A percentile compares a stretch with the other conserved stretches of the same genome.
These are phyloP conservation scores for Kockiozyma suomiensis DNA, from an alignment of 805 yeast genomes.

Conservation along the genomic window DNA sequence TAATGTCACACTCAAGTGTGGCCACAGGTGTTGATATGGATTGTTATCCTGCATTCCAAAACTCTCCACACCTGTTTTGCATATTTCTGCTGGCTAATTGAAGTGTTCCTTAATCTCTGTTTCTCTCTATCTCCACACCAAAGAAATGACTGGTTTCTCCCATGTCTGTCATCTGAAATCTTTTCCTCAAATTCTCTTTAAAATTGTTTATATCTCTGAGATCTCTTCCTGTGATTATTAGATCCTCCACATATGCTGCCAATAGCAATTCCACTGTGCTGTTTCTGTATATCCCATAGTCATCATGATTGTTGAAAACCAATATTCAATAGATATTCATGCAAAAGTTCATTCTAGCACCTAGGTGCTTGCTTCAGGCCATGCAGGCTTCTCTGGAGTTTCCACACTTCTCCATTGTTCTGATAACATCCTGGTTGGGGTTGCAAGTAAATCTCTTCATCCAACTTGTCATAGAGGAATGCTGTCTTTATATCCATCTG, in stretches of 20 bases:
- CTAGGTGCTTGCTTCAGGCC: constrained; percentile 14
- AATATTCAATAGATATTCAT: constrained; percentile 5
- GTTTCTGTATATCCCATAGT: constrained; percentile 10
- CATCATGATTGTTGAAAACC: constrained; percentile 14
- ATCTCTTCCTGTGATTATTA: constrained; percentile 19
- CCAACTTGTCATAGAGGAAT: constrained; percentile 28
- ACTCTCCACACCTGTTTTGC: too few relatives aligned
- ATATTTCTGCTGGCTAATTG: too few relatives aligned
- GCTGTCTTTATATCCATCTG: constrained; percentile 39
- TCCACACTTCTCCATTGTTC: constrained; percentile 17
- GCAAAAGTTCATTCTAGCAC: constrained; percentile 9
- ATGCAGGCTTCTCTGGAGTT: constrained; percentile 21
- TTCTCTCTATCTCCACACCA: too few relatives aligned
- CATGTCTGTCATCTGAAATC: too few relatives aligned
- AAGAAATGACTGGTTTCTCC: too few relatives aligned
- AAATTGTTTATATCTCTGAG: too few relatives aligned
- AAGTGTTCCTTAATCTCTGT: too few relatives aligned
- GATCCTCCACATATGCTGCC: constrained; percentile 31
- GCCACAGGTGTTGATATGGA: too few relatives aligned
- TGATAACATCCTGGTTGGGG: constrained; percentile 2
- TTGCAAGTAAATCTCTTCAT: constrained; percentile 21
- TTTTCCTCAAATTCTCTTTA: too few relatives aligned
- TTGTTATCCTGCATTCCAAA: too few relatives aligned
- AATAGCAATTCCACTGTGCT: neutral
- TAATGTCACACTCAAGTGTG: too few relatives aligned